These are phyloP conservation scores for Magnusiomyces clavatus DNA, from an alignment of 1,139 yeast species.

Conservation along the genomic window DNA sequence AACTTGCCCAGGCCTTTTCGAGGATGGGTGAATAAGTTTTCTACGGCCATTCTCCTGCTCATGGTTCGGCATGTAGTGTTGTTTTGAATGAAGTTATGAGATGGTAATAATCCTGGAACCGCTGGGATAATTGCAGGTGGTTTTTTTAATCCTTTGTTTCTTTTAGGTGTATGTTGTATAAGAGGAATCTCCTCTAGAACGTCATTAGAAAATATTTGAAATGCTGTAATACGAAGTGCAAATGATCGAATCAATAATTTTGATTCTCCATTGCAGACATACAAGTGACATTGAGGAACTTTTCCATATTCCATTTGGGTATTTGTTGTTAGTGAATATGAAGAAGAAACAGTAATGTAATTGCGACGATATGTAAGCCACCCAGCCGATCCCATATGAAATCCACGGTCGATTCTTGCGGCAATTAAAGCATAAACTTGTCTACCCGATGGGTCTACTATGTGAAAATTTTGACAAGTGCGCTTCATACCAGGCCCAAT, in stretches of 20 bases:
- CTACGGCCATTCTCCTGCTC: constrained; percentile 9
- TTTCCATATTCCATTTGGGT: constrained; percentile 9
- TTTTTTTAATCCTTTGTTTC: constrained; percentile 11
- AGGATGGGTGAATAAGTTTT: constrained; percentile 9
- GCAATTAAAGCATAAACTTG: constrained; percentile 11
- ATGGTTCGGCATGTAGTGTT: constrained; percentile 12
- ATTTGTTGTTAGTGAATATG: constrained; percentile 10
- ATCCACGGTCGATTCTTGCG: constrained; percentile 14
- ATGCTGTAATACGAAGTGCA: constrained; percentile 12
- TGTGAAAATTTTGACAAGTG: constrained; percentile 13
- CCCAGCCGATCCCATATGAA: constrained; percentile 9
- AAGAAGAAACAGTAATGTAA: constrained; percentile 11
- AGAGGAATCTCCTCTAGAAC: constrained; percentile 11
- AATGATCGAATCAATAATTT: constrained; percentile 8
- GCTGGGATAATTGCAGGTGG: constrained; percentile 13
- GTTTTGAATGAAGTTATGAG: constrained; percentile 13
- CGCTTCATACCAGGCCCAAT: constrained; percentile 14
- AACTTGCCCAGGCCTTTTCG: constrained; percentile 11
- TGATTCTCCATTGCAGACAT: constrained; percentile 6
- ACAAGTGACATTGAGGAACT: constrained; percentile 12
- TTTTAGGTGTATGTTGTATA: constrained; percentile 13
- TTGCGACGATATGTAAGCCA: constrained; percentile 15
- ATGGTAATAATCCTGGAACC: constrained; percentile 13
- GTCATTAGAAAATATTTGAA: constrained; percentile 9
- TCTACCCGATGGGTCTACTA: constrained; percentile 11